Conservation (phyloP, 116 monocot genomes). For the Iris pallida region DNA sequence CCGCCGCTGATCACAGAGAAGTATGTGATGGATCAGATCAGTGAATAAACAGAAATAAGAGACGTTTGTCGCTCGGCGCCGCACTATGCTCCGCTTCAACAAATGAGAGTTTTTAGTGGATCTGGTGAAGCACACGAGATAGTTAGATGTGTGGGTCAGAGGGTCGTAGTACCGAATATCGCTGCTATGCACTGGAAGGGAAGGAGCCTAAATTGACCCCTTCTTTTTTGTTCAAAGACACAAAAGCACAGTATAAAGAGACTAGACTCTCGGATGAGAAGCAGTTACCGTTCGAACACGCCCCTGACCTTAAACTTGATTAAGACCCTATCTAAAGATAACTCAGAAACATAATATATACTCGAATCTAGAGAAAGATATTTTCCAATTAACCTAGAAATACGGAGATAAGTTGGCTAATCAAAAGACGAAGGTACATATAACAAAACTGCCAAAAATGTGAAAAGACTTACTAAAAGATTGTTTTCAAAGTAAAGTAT, state of each 20-base stretch:
- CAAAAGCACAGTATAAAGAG: too few species aligned
- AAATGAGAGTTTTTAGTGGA: slow-evolving; percentile 9
- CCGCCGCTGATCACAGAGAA: too few species aligned
- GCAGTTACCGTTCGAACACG: too few species aligned
- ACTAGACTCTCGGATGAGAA: too few species aligned
- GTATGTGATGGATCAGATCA: background rate
- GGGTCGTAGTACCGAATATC: background rate
- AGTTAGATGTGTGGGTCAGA: background rate
- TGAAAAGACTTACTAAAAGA: background rate
- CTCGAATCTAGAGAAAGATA: too few species aligned
- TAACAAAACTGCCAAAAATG: background rate
- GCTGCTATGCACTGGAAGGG: background rate
- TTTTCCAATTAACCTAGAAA: too few species aligned
- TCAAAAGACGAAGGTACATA: too few species aligned
- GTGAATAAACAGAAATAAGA: background rate
- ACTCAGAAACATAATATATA: too few species aligned
- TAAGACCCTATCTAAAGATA: too few species aligned
- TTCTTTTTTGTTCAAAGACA: too few species aligned
- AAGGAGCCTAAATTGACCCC: background rate
- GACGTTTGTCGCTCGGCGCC: background rate
- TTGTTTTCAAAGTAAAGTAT: background rate
- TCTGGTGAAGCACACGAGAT: slow-evolving; percentile 7
- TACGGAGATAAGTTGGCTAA: too few species aligned
- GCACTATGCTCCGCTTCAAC: slow-evolving; percentile 9
- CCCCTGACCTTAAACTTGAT: too few species aligned